These are phyloP conservation scores for Zelopaecilomyces penicillatus DNA, from an alignment of 2,329 filamentous ascomycete species.

Conservation along the genomic window DNA sequence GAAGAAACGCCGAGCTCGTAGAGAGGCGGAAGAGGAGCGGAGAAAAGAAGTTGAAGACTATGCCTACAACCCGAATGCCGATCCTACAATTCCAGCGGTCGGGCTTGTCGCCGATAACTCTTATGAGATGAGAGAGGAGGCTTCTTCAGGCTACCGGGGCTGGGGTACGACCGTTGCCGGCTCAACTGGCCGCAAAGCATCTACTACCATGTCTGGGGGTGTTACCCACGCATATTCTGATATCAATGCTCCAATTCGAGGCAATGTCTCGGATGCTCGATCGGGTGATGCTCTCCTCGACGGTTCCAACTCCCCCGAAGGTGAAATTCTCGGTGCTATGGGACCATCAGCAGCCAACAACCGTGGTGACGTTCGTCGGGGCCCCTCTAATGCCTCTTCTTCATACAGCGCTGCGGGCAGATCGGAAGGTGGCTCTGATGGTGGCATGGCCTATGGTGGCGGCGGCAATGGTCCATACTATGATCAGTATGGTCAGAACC, in stretches of 20 bases:
- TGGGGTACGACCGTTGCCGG: conserved; percentile 72
- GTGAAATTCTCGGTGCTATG: conserved; percentile 76
- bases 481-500: conserved; percentile 50
- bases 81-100: conserved; percentile 61
- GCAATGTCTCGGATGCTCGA: conserved; percentile 57
- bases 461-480: conserved; percentile 39
- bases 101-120: conserved; percentile 41
- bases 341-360: conserved; percentile 62
- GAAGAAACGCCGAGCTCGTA: conserved; percentile 79
- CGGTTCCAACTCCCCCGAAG: conserved; percentile 52
- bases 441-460: conserved; percentile 37
- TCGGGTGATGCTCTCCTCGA: conserved; percentile 56
- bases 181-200: conserved; percentile 71
- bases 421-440: conserved; percentile 57
- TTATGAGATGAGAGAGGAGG: conserved; percentile 72
- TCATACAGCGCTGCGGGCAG: conserved; percentile 78
- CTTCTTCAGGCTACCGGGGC: conserved; percentile 75
- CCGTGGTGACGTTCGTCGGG: conserved; percentile 69
- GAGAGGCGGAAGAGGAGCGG: conserved; percentile 76
- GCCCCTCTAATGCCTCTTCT: conserved; percentile 91
- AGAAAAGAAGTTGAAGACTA: conserved; percentile 97
- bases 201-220: conserved; percentile 80
- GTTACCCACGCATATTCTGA: conserved; percentile 64
- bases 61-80: conserved; percentile 93
- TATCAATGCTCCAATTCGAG: conserved; percentile 58